Evolutionary conservation across 495 filamentous ascomycete species (phyloP).

Genomic region (Hypoxylon subgilvum): DNA sequence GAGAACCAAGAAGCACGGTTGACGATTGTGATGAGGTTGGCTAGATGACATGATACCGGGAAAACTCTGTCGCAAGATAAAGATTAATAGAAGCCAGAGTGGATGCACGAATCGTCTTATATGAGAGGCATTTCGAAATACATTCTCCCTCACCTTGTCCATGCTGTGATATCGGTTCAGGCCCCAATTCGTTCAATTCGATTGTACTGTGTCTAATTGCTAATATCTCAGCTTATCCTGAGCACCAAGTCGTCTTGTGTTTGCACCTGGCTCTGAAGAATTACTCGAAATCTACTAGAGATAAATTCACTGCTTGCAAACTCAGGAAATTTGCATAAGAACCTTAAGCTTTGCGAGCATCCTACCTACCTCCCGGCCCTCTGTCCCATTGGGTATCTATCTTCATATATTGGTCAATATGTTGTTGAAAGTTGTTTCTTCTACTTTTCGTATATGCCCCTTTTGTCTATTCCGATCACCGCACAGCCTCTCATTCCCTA

Average conservation of each 20-base stretch:
- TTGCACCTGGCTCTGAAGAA: too few relatives aligned
- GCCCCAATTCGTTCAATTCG: too few relatives aligned
- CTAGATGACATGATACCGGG: conserved; percentile 28
- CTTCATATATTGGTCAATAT: not conserved
- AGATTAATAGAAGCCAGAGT: conserved; percentile 31
- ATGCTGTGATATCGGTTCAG: too few relatives aligned
- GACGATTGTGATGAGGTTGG: conserved; percentile 39
- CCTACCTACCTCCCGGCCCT: conserved; percentile 3
- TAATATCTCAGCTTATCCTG: too few relatives aligned
- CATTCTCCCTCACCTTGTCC: conserved; percentile 61
- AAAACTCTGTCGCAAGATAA: conserved; percentile 26
- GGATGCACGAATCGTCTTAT: conserved; percentile 25
- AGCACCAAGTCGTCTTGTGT: too few relatives aligned
- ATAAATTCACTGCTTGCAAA: conserved; percentile 7
- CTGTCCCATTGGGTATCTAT: conserved; percentile 21
- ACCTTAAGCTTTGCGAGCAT: not conserved
- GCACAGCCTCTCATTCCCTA: not conserved
- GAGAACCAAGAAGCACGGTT: conserved; percentile 26
- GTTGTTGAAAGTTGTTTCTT: not conserved
- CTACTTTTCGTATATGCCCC: conserved; percentile 5
- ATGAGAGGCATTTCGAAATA: conserved; percentile 13
- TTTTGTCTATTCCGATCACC: conserved; percentile 18
- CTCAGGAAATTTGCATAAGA: conserved; percentile 1
- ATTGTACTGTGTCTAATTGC: too few relatives aligned
- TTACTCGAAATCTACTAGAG: conserved; percentile 60